Base-by-base conservation (phyloP, 2,329 filamentous ascomycete genomes). In the Neoascochyta sp. region DNA sequence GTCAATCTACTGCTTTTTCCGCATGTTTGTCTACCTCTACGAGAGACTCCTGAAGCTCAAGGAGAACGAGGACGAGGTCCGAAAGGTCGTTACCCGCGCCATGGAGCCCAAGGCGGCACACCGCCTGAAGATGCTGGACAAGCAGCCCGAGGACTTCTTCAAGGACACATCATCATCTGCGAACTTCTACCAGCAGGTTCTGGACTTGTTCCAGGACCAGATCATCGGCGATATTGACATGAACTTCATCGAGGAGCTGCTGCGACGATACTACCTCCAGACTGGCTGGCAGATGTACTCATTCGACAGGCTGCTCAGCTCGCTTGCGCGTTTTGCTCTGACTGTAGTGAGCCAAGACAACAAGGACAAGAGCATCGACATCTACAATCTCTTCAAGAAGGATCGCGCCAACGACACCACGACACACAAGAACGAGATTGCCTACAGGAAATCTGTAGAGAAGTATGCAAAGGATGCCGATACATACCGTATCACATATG, bases 221-320 rank as follows among this genome's bases (percentile, higher is more conserved):
- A 80, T 96, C 44, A 78, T 80, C 23, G 82, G 83, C 4, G 86
- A 93, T 7, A 72, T 89, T 20, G 92, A 96, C 29, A 81, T 89
- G 63, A 74, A 70, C 30, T 80, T 86, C 16, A 86, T 94, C 47
- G 90, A 96, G 62, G 89, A 96, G 53, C 83, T 88, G 5, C 73
- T 98, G 34, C 83, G 92, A 14, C 85, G 89, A 45, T 95, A 87
- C 66, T 98, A 95, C 60, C 74, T 96, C 35, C 81, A 83, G 56
- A 84, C 80, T 45, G 92, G 92, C 5, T 98, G 90, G 83, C 87
- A 88, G 52, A 68, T 96, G 21, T 98, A 96, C 68, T 89, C 86
- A 4, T 81, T 96, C 43, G 86, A 93, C 55, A 89, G 94, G 58
- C 78, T 95, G 16, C 76, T 96, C 30, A 81, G 80, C 55, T 83